These are phyloP conservation scores for Fomitopsis serialis DNA, from an alignment of 768 basidiomycete species.

Conservation along the genomic window DNA sequence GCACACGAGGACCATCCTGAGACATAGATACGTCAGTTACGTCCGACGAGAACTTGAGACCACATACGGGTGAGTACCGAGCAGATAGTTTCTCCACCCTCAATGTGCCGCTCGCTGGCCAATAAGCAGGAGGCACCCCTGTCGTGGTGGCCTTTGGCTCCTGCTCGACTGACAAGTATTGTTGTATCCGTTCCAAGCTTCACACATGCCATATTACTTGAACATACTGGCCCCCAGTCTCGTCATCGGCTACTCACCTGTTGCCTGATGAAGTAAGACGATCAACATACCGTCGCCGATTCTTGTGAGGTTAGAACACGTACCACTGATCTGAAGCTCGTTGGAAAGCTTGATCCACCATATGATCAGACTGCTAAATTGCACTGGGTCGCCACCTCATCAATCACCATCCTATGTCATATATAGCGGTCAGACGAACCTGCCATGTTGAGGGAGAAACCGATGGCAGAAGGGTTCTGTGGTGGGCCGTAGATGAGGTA, in stretches of 20 bases:
- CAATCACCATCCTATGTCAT: background rate
- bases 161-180: slow-evolving; percentile 42
- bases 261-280: slow-evolving; percentile 19
- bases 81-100: slow-evolving; percentile 40
- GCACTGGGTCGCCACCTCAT: slow-evolving; percentile 26
- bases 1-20: slow-evolving; percentile 47
- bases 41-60: slow-evolving; percentile 18
- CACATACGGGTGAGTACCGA: slow-evolving; percentile 23
- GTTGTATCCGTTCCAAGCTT: slow-evolving; percentile 36
- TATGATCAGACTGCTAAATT: slow-evolving; percentile 53
- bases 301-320: slow-evolving; percentile 7
- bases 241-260: slow-evolving; percentile 16
- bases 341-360: slow-evolving; percentile 44
- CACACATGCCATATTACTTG: background rate
- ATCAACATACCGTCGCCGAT: too few species aligned
- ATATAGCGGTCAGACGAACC: slow-evolving; percentile 18
- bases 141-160: slow-evolving; percentile 31
- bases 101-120: slow-evolving; percentile 44
- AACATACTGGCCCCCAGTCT: background rate
- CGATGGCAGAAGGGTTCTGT: slow-evolving; percentile 36
- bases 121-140: slow-evolving; percentile 45
- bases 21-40: too few species aligned
- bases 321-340: slow-evolving; percentile 40
- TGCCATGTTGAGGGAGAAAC: slow-evolving; percentile 38
- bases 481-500: slow-evolving; percentile 45